phyloP scores from a whole-genome alignment of 164 flowering plant species.

The Vitis amurensis region DNA sequence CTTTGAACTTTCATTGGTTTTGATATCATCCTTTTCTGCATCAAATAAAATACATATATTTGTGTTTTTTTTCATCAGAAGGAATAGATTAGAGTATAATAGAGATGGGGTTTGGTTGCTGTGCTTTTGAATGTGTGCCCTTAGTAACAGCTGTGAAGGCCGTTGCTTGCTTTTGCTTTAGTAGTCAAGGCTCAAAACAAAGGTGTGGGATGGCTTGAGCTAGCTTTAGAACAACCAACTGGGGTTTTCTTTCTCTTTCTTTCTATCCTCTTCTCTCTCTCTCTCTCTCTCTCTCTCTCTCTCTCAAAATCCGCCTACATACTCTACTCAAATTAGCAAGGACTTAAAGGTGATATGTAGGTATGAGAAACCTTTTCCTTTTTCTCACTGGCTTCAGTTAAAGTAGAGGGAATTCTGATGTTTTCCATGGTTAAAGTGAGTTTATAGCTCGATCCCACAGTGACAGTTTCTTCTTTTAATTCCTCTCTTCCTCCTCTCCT shows the following conservation, averaged over 20 bases:
- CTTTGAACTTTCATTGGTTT: not conserved
- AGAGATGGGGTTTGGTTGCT: not conserved
- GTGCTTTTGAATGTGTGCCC: conserved; percentile 26
- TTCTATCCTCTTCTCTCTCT: conserved; percentile 20
- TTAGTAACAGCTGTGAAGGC: conserved; percentile 31
- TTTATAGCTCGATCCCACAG: conserved; percentile 46
- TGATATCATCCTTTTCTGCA: not conserved
- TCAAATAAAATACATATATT: not conserved
- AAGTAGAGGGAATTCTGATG: conserved; percentile 61
- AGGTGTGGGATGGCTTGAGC: conserved; percentile 12
- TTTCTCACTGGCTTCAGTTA: conserved; percentile 65
- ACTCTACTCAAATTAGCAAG: conserved; percentile 43
- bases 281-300: conserved; percentile 2
- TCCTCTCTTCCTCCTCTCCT: conserved; percentile 18
- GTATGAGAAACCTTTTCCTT: conserved; percentile 50
- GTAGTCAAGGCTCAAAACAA: conserved; percentile 31
- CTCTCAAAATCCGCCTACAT: conserved; percentile 27
- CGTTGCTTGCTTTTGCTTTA: conserved; percentile 46
- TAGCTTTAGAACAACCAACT: conserved; percentile 12
- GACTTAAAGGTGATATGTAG: conserved; percentile 33
- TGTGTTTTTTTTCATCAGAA: no score
- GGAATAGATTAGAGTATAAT: no score
- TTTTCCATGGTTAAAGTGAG: conserved; percentile 54
- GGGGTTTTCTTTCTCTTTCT: conserved; percentile 20
- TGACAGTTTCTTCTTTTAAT: conserved; percentile 41